These are phyloP conservation scores for Ilyonectria destructans DNA, from an alignment of 2,329 filamentous ascomycete genomes.

Conservation along the genomic window DNA sequence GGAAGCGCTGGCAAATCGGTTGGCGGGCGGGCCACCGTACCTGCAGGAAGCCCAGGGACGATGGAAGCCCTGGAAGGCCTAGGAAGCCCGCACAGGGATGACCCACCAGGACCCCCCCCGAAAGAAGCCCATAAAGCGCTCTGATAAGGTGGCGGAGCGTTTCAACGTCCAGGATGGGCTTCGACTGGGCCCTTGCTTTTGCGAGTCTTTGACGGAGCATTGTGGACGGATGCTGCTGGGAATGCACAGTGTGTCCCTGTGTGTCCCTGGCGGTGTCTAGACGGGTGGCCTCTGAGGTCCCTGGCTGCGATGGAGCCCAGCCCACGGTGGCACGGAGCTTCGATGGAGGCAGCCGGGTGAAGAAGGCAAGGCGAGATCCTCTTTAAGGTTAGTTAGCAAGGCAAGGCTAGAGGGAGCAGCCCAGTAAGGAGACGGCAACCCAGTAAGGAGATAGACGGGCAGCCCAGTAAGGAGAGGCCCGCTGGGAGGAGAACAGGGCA, in stretches of 20 bases:
- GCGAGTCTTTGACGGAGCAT: constrained; percentile 9
- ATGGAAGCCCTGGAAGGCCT: constrained; percentile 15
- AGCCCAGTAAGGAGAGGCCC: neutral
- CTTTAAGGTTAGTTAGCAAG: neutral
- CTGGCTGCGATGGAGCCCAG: neutral
- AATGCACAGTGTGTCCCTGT: neutral
- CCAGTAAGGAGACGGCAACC: constrained; percentile 2
- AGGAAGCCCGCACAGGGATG: constrained; percentile 14
- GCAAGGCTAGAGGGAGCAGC: neutral
- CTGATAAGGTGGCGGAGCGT: constrained; percentile 49
- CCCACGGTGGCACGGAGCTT: constrained; percentile 11
- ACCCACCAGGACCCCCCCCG: constrained; percentile 27
- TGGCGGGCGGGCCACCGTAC: constrained; percentile 36
- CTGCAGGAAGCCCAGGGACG: constrained; percentile 38
- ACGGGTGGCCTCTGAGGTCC: neutral
- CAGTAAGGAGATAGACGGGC: constrained; percentile 6
- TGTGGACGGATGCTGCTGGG: neutral
- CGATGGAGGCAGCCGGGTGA: constrained; percentile 4
- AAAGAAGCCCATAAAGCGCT: constrained; percentile 37
- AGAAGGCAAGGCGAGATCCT: constrained; percentile 2
- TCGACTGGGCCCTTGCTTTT: constrained; percentile 33
- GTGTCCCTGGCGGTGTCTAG: neutral
- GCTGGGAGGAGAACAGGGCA: neutral
- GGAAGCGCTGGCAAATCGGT: constrained; percentile 29
- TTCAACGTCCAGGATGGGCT: constrained; percentile 42